Conservation (phyloP, 1,284 basidiomycete genomes). For the Puccinia novopanici region DNA sequence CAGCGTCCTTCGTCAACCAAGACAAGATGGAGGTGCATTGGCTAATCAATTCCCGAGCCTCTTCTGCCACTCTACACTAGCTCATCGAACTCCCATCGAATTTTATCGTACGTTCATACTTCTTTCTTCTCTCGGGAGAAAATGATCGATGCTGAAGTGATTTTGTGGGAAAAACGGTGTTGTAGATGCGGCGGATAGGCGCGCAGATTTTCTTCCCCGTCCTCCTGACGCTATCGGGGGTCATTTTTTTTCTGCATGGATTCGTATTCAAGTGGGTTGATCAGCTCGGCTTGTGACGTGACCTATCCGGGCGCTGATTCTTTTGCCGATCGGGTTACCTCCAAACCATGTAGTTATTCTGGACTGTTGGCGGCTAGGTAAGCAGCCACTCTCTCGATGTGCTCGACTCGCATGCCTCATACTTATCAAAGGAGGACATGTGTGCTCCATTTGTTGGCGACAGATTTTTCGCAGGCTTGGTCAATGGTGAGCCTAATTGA, state of each 20-base stretch:
- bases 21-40: no score
- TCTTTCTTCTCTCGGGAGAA: background rate
- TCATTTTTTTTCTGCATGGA: background rate
- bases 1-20: no score
- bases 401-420: background rate
- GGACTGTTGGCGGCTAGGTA: conserved; percentile 8
- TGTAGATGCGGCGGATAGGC: background rate
- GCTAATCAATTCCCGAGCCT: no score
- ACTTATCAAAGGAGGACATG: background rate
- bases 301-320: background rate
- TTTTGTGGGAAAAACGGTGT: background rate
- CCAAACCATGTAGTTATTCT: background rate
- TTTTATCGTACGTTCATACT: background rate
- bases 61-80: no score
- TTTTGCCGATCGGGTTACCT: background rate
- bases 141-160: background rate
- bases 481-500: conserved; percentile 6
- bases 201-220: background rate
- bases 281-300: background rate
- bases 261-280: background rate
- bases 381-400: background rate
- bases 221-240: background rate
- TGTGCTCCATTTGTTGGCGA: no score
- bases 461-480: conserved; percentile 14
- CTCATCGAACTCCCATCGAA: conserved; percentile 15